Percentiles rank a stretch among this genome's conserved stretches.
phyloP scores from a whole-genome alignment of 306 rosid genomes.

The Carpinus fangiana region DNA sequence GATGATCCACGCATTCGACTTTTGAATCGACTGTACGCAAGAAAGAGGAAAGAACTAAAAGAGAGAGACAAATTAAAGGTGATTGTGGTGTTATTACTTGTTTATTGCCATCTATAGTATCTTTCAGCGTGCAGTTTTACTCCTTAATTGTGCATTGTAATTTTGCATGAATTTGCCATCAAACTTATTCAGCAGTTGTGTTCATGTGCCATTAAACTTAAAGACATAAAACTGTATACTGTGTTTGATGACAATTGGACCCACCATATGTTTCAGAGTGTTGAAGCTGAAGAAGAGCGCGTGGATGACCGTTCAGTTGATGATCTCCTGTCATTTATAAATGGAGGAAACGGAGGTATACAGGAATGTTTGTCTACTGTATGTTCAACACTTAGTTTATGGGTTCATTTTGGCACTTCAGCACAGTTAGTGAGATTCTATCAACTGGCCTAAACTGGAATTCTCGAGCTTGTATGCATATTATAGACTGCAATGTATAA shows the following conservation, averaged over 20 bases:
- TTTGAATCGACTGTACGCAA: slow-evolving; percentile 82
- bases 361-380: neutral
- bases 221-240: neutral
- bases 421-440: neutral
- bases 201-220: neutral
- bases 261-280: slow-evolving; percentile 56
- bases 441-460: neutral
- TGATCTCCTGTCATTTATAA: slow-evolving; percentile 89
- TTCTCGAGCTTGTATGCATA: neutral
- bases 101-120: slow-evolving; percentile 23
- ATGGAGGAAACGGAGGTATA: slow-evolving; percentile 76
- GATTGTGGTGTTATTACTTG: slow-evolving; percentile 28
- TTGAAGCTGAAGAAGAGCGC: slow-evolving; percentile 71
- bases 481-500: neutral
- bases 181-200: neutral
- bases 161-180: slow-evolving; percentile 9
- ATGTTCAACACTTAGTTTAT: neutral
- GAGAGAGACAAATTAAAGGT: slow-evolving; percentile 91
- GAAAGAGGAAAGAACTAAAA: slow-evolving; percentile 87
- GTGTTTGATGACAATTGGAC: slow-evolving; percentile 6
- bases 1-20: slow-evolving; percentile 97
- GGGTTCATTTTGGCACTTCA: neutral
- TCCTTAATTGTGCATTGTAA: slow-evolving; percentile 5
- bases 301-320: slow-evolving; percentile 90
- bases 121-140: slow-evolving; percentile 1